Evolutionary conservation across 78 protist genomes (phyloP).

Genomic region (Anaeramoeba flamelloides): DNA sequence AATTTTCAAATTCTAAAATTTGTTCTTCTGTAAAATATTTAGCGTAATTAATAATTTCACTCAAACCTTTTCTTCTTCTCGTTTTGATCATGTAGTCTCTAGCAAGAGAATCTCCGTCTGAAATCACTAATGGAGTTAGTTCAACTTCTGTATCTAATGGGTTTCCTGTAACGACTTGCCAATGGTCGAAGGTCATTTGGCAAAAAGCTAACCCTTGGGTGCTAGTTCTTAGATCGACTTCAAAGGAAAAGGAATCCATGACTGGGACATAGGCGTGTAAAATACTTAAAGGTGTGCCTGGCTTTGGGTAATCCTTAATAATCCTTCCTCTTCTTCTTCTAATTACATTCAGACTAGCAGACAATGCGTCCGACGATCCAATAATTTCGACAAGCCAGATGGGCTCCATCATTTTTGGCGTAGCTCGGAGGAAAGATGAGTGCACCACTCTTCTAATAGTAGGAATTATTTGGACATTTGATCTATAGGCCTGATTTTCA

Average conservation of each 20-base stretch:
- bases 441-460: constrained; percentile 79
- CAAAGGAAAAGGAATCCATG: constrained; percentile 92
- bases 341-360: constrained; percentile 68
- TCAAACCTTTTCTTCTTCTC: constrained; percentile 81
- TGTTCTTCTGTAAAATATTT: not conserved
- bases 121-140: constrained; percentile 58
- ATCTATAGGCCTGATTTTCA: constrained; percentile 55
- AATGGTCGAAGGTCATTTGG: constrained; percentile 15
- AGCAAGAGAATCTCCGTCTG: constrained; percentile 66
- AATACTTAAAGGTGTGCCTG: constrained; percentile 75
- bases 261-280: constrained; percentile 65
- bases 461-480: constrained; percentile 58
- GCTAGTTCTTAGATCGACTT: constrained; percentile 27
- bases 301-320: constrained; percentile 47
- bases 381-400: constrained; percentile 64
- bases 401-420: constrained; percentile 95
- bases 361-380: constrained; percentile 72
- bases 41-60: not conserved
- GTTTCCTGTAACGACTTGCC: constrained; percentile 88
- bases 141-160: constrained; percentile 81
- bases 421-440: constrained; percentile 52
- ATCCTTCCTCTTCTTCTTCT: constrained; percentile 66
- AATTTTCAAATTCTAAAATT: not conserved
- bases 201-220: constrained; percentile 80
- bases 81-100: constrained; percentile 97